Evolutionary conservation across 176 grass and related monocot genomes (phyloP).

Genomic region (Stipa capillata): DNA sequence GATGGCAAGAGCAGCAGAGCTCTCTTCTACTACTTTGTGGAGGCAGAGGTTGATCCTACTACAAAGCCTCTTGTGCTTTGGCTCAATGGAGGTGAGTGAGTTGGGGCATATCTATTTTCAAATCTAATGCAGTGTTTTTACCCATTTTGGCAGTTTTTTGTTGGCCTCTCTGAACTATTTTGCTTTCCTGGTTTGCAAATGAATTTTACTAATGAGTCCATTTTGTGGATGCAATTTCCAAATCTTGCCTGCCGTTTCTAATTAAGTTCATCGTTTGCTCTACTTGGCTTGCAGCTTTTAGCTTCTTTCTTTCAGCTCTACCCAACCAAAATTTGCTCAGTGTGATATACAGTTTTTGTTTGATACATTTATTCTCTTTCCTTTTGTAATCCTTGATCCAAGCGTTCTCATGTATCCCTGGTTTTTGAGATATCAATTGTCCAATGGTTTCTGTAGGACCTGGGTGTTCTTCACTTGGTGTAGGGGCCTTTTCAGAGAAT

Average conservation of each 20-base stretch:
- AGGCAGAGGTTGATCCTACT: slow-evolving; percentile 66
- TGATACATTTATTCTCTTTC: background rate
- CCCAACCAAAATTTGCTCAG: background rate
- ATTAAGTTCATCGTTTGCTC: background rate
- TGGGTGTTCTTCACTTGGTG: slow-evolving; percentile 96
- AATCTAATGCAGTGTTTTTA: too few relatives aligned
- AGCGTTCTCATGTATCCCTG: background rate
- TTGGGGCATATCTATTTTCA: background rate
- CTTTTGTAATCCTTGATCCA: background rate
- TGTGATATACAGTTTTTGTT: background rate
- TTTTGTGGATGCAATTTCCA: background rate
- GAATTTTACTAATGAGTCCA: too few relatives aligned
- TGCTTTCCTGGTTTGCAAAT: too few relatives aligned
- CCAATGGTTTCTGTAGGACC: slow-evolving; percentile 49
- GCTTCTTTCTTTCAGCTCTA: background rate
- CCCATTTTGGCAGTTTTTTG: background rate
- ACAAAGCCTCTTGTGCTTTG: slow-evolving; percentile 90
- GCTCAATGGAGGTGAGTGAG: slow-evolving; percentile 83
- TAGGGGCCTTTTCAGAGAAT: slow-evolving; percentile 99
- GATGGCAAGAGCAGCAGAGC: slow-evolving; percentile 48
- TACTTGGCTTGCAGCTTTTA: background rate
- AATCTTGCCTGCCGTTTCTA: background rate
- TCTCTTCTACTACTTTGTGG: slow-evolving; percentile 99
- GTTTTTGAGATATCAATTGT: slow-evolving; percentile 14
- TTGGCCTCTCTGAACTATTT: background rate